Conservation (phyloP, 805 yeast species). For the Sugiyamaella valdiviana region DNA sequence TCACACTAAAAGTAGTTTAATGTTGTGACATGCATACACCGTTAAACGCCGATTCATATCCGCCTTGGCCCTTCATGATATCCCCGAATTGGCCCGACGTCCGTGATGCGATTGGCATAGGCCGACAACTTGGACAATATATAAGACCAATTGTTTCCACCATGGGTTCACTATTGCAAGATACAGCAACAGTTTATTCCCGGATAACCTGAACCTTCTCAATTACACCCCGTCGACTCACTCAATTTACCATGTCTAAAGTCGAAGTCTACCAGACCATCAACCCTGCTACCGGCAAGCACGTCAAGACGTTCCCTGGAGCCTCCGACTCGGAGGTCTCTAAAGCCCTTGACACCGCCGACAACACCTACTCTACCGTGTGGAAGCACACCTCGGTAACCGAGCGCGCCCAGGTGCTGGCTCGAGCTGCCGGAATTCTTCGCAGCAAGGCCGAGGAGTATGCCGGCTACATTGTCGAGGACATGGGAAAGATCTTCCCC, state of each 20-base stretch:
- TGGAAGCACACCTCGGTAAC: conserved; percentile 50
- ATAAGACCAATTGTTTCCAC: too few relatives aligned
- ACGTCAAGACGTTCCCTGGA: conserved; percentile 52
- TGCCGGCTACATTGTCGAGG: conserved; percentile 55
- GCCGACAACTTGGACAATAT: too few relatives aligned
- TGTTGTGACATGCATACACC: too few relatives aligned
- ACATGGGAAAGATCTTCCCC: conserved; percentile 68
- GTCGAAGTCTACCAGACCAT: conserved; percentile 32
- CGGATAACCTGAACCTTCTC: too few relatives aligned
- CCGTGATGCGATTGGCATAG: too few relatives aligned
- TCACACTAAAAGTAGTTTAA: too few relatives aligned
- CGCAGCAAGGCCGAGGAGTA: conserved; percentile 53
- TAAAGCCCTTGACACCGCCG: conserved; percentile 49
- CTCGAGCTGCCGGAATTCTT: conserved; percentile 45
- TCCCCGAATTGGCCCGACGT: too few relatives aligned
- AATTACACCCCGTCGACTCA: not conserved
- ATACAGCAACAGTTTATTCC: too few relatives aligned
- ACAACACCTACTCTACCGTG: conserved; percentile 44
- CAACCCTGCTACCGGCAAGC: conserved; percentile 67
- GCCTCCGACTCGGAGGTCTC: conserved; percentile 42
- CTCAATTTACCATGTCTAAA: not conserved
- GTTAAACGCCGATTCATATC: too few relatives aligned
- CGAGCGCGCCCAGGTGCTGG: conserved; percentile 45
- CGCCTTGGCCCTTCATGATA: too few relatives aligned
- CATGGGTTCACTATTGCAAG: too few relatives aligned